Percentiles rank a stretch among this genome's conserved stretches.
These are phyloP conservation scores for Russula sp. DNA, from an alignment of 768 basidiomycete genomes.

Conservation along the genomic window DNA sequence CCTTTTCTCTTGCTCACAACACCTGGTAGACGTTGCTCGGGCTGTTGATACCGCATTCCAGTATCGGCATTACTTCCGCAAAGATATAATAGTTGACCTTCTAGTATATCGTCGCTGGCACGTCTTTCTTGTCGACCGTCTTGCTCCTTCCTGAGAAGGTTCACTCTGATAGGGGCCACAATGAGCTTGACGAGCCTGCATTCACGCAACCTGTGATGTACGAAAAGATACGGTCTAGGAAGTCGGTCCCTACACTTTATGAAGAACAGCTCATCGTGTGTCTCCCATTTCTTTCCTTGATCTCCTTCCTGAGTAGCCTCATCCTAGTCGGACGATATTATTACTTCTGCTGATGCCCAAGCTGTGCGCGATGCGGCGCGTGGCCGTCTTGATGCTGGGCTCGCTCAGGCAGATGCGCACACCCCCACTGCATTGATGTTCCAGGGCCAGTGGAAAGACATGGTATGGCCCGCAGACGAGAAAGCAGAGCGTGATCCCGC, in stretches of 20 bases:
- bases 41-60: conserved; percentile 86
- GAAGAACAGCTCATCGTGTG: conserved; percentile 71
- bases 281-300: conserved; percentile 14
- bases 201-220: conserved; percentile 93
- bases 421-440: conserved; percentile 50
- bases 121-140: conserved; percentile 20
- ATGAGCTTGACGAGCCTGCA: conserved; percentile 81
- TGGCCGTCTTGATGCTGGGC: conserved; percentile 54
- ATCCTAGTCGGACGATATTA: conserved; percentile 39
- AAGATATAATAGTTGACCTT: conserved; percentile 86
- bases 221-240: conserved; percentile 70
- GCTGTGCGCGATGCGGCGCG: conserved; percentile 54
- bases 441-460: conserved; percentile 56
- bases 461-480: conserved; percentile 54
- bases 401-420: conserved; percentile 45
- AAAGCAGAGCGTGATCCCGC: conserved; percentile 50
- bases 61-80: conserved; percentile 82
- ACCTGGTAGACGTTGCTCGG: conserved; percentile 61
- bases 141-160: neutral
- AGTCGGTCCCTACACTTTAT: conserved; percentile 75
- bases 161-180: conserved; percentile 57
- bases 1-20: neutral
- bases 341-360: conserved; percentile 46
- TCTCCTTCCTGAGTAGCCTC: neutral
- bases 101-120: conserved; percentile 84